Base-by-base conservation (phyloP, 2,329 filamentous ascomycete genomes). In the Xylaria arbuscula region DNA sequence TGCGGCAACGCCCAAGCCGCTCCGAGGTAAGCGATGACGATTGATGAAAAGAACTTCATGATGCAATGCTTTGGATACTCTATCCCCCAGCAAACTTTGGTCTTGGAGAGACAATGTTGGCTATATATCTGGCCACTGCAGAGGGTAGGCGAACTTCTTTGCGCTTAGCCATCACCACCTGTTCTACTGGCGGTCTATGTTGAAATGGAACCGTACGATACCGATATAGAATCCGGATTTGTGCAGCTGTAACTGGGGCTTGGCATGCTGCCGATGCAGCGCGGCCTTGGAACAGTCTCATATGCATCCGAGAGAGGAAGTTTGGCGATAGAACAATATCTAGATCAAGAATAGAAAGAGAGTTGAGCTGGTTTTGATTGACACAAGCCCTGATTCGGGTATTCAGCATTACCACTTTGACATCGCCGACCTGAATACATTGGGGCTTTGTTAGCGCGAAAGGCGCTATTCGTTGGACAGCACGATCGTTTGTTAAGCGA, bases 201-300 rank as follows among this genome's bases (percentile, higher is more conserved):
- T 36, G 47, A 50, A 48, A 8, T 19, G 3, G 17, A 22, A 58
- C 24, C 62, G n/a, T 45, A 36, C 15, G 62, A 64, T 54, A 24
- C 10, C 24, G 55, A 28, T 19, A n/a, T 24, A 9, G 47, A 59
- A 64, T 59, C 55, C 54, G 55, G 62, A 59, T 58, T 64, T 57
- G 22, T n/a, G n/a, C n/a, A 15, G 17, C 11, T 8, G 36, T 15
- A 47, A n/a, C 47, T 59, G n/a, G 36, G 47, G 11, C 62, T 64
- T 64, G 62, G 62, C 32, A 64, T 64, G 62, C 50, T 55, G 48
- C 11, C 17, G 50, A 62, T 62, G 50, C 47, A 64, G 62, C 45
- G 24, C 47, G 24, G 36, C 62, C 62, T 64, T 64, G 62, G 62
- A 58, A 64, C 6, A 19, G 19, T 34, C 4, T 7, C 17, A 19